These are phyloP conservation scores for Amanita phalloides DNA, from an alignment of 768 basidiomycete species.

Conservation along the genomic window DNA sequence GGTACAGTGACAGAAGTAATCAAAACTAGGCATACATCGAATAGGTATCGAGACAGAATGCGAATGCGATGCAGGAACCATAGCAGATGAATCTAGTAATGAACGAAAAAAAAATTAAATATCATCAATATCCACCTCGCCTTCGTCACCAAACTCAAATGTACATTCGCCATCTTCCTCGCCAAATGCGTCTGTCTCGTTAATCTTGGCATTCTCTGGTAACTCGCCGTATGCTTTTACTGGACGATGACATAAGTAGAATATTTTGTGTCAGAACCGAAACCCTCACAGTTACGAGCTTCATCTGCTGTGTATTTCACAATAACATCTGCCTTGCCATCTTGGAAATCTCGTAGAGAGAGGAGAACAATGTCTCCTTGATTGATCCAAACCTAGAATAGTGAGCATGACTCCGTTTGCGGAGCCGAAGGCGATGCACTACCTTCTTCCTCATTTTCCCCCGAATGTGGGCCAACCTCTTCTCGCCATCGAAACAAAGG, in stretches of 20 bases:
- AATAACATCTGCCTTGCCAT: slow-evolving; percentile 98
- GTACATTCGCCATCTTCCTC: slow-evolving; percentile 85
- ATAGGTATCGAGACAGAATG: slow-evolving; percentile 11
- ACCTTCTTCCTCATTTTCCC: slow-evolving; percentile 99
- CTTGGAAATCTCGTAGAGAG: slow-evolving; percentile 96
- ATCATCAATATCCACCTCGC: slow-evolving; percentile 84
- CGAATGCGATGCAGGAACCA: slow-evolving; percentile 11
- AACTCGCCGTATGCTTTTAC: slow-evolving; percentile 98
- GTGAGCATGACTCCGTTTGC: slow-evolving; percentile 3
- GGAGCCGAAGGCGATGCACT: slow-evolving; percentile 13
- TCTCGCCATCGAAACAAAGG: slow-evolving; percentile 96
- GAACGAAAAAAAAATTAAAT: slow-evolving; percentile 36
- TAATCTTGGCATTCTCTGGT: slow-evolving; percentile 93
- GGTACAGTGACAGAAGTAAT: slow-evolving; percentile 10
- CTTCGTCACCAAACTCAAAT: slow-evolving; percentile 86
- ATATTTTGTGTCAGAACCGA: neutral
- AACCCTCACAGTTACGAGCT: slow-evolving; percentile 60
- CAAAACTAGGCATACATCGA: slow-evolving; percentile 9
- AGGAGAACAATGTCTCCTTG: slow-evolving; percentile 94
- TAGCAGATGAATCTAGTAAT: slow-evolving; percentile 2
- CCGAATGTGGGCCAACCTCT: slow-evolving; percentile 93
- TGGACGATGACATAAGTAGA: slow-evolving; percentile 15
- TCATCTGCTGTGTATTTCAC: slow-evolving; percentile 99
- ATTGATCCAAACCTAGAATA: slow-evolving; percentile 90
- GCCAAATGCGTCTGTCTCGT: slow-evolving; percentile 90